Evolutionary conservation across 2,329 filamentous ascomycete genomes (phyloP), one percentile per base, ranked within the genome.

Genomic region (Eurotiales sp.): DNA sequence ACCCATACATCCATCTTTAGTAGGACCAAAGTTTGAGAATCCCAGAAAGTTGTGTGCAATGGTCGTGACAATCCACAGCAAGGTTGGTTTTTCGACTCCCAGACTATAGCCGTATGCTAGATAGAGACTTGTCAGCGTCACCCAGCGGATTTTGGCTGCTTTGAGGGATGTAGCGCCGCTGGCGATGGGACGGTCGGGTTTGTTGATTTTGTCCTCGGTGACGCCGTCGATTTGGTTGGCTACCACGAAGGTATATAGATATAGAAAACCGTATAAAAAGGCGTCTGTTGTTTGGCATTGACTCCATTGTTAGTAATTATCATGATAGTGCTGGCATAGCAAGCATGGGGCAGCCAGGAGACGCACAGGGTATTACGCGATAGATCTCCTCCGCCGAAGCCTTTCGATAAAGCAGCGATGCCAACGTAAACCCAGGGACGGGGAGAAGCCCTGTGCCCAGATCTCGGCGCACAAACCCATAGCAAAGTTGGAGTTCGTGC

Each of bases 141-240:
- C 39, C 50, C 50, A 52, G 22, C 50, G 44, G 4, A 52, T 36
- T 29, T 46, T 41, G 4, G 50, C 50, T 11, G 50, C 50, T 2
- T 27, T 14, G 1, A 52, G 30, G 11, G 50, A 43, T 19, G 50
- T 47, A 22, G 45, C 45, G 11, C 50, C 50, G 37, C 44, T 46
- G 27, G 39, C 50, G 25, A 52, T 43, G 30, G 50, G 50, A 21
- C 50, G 50, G 19, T 52, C 50, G 19, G 50, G 50, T 39, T 52
- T 52, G 19, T 52, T 52, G 39, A 52, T 23, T 22, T 41, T 41
- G 34, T 52, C 50, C 34, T 52, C 50, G 8, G 47, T 23, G 12
- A 52, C 44, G 22, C 50, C 50, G 44, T 46, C 45, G 32, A 52
- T 48, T 29, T 52, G 50, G 19, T 52, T 52, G 8, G 44, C 44